Conservation (phyloP, 306 rosid genomes). For the Lathyrus tuberosus region DNA sequence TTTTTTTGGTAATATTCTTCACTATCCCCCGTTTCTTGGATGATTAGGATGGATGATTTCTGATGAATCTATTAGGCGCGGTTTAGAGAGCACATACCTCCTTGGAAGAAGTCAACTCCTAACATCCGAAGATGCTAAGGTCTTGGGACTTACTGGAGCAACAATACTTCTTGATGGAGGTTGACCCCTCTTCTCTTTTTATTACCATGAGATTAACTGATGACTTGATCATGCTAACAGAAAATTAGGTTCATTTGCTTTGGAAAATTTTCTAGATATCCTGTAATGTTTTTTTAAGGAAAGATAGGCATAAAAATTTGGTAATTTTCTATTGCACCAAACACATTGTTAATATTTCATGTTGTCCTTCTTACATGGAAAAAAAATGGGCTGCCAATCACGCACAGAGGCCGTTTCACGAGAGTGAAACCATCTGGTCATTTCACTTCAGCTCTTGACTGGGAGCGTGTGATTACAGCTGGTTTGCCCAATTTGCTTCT, state of each 20-base stretch:
- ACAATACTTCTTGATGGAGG: constrained; percentile 90
- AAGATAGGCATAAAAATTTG: no score
- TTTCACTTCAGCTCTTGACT: no score
- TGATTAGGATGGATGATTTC: constrained; percentile 78
- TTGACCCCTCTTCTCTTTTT: constrained; percentile 42
- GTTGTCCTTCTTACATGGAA: no score
- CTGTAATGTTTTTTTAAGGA: not conserved
- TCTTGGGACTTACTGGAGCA: constrained; percentile 62
- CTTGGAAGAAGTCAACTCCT: constrained; percentile 89
- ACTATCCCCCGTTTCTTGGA: constrained; percentile 33
- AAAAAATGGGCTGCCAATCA: no score
- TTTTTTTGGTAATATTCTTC: constrained; percentile 11
- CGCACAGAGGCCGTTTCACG: no score
- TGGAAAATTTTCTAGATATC: not conserved
- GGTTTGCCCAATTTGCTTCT: no score
- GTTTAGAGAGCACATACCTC: constrained; percentile 65
- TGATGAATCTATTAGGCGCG: constrained; percentile 64
- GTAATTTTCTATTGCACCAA: no score
- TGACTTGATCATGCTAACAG: constrained; percentile 19
- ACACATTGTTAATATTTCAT: no score
- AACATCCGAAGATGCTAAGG: constrained; percentile 57
- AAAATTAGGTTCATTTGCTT: not conserved
- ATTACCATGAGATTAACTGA: constrained; percentile 26
- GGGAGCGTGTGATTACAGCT: no score
- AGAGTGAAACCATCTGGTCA: no score